A percentile compares a stretch with the other conserved stretches of the same genome.
Evolutionary conservation across 768 basidiomycete species (phyloP).

Genomic region (Lactarius tabidus): DNA sequence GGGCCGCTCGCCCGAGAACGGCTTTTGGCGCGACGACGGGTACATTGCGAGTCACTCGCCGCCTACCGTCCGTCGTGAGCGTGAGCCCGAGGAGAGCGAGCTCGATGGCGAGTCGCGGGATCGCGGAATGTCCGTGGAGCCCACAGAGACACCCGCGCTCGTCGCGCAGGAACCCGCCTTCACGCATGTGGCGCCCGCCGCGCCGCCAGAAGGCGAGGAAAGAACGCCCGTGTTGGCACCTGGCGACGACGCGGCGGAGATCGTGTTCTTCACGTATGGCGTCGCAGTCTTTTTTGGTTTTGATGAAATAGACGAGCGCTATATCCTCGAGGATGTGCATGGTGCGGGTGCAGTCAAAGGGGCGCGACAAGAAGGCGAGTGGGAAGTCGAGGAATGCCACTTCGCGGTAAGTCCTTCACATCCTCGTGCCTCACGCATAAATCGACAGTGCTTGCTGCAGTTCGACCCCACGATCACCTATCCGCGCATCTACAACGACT

Average conservation of each 20-base stretch:
- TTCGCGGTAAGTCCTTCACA: constrained; percentile 54
- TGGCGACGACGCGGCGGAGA: constrained; percentile 63
- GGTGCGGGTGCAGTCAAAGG: constrained; percentile 66
- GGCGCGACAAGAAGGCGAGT: constrained; percentile 58
- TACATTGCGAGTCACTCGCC: constrained; percentile 47
- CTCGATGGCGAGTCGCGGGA: constrained; percentile 17
- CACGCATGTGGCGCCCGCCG: neutral
- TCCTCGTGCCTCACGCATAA: neutral
- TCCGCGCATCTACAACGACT: constrained; percentile 93
- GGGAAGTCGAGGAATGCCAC: constrained; percentile 95
- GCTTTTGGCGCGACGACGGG: constrained; percentile 42
- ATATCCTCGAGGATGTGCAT: constrained; percentile 80
- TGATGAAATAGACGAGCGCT: constrained; percentile 69
- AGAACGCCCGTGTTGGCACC: constrained; percentile 11
- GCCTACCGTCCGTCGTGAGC: constrained; percentile 12
- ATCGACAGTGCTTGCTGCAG: constrained; percentile 35
- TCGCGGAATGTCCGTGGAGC: constrained; percentile 3
- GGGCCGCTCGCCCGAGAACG: constrained; percentile 29
- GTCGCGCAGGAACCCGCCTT: neutral
- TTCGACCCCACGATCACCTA: constrained; percentile 81
- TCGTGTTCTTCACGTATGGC: constrained; percentile 81
- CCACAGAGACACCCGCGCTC: constrained; percentile 8
- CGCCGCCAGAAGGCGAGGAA: neutral
- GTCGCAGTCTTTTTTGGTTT: constrained; percentile 93
- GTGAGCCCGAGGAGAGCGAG: constrained; percentile 13